A percentile compares a stretch with the other conserved stretches of the same genome.
These are phyloP conservation scores for Yamadazyma triangularis DNA, from an alignment of 1,139 yeast species.

Conservation along the genomic window DNA sequence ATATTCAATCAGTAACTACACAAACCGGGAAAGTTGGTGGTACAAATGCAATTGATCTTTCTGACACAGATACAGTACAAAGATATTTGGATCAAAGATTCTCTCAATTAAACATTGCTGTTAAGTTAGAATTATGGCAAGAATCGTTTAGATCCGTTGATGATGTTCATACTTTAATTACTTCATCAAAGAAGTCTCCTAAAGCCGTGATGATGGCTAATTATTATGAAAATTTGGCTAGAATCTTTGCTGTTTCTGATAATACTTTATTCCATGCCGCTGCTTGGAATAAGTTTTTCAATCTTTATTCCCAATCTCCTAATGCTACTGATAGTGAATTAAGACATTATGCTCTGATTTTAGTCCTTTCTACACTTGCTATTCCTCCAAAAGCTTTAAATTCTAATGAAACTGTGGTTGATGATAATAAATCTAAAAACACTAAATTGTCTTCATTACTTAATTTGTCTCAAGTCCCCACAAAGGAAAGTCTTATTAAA, in stretches of 20 bases:
- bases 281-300: conserved; percentile 90
- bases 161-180: conserved; percentile 88
- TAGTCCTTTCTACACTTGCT: conserved; percentile 78
- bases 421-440: conserved; percentile 64
- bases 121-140: conserved; percentile 95
- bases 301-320: conserved; percentile 79
- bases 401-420: conserved; percentile 55
- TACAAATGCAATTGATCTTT: conserved; percentile 67
- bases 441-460: conserved; percentile 75
- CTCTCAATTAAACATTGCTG: conserved; percentile 86
- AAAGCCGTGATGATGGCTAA: conserved; percentile 91
- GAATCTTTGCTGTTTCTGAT: conserved; percentile 86
- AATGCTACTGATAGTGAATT: conserved; percentile 80
- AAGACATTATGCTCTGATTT: conserved; percentile 73
- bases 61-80: conserved; percentile 88
- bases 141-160: conserved; percentile 97
- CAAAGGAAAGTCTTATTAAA: conserved; percentile 70
- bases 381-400: conserved; percentile 63
- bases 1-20: conserved; percentile 74
- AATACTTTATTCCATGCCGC: conserved; percentile 93
- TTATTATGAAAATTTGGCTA: conserved; percentile 90
- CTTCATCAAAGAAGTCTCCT: conserved; percentile 83
- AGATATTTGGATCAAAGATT: conserved; percentile 92
- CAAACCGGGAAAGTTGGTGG: conserved; percentile 36
- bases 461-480: conserved; percentile 77